Evolutionary conservation across 1,284 basidiomycete species (phyloP).

Genomic region (Leucoagaricus sp.): DNA sequence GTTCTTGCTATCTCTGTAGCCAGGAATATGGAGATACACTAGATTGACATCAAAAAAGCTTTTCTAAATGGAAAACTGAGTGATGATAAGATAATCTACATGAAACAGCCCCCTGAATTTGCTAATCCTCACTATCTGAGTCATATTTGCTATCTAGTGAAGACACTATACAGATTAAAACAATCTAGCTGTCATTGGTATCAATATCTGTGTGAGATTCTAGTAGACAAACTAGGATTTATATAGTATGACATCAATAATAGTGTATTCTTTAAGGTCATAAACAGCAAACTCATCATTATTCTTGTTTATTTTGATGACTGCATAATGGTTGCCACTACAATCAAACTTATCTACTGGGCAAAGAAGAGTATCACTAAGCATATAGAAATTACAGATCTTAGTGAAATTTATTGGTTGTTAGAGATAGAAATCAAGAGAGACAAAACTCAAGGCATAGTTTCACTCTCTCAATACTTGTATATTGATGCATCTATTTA

Average conservation of each 20-base stretch:
- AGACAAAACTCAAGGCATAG: neutral
- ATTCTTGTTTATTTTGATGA: conserved; percentile 9
- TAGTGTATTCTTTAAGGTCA: neutral
- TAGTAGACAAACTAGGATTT: neutral
- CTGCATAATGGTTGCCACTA: conserved; percentile 1
- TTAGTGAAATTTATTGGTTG: conserved; percentile 4
- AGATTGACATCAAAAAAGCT: conserved; percentile 43
- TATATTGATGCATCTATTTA: conserved; percentile 23
- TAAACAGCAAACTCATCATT: neutral
- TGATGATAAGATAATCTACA: conserved; percentile 29
- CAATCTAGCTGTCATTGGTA: conserved; percentile 23
- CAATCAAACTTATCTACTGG: neutral
- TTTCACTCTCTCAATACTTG: conserved; percentile 18
- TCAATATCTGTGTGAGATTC: conserved; percentile 10
- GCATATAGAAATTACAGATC: conserved; percentile 6
- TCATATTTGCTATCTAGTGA: conserved; percentile 18
- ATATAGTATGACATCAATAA: neutral
- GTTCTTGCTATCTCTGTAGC: conserved; percentile 38
- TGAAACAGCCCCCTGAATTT: conserved; percentile 31
- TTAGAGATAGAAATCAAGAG: conserved; percentile 6
- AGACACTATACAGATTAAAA: conserved; percentile 23
- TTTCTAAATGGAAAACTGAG: conserved; percentile 39
- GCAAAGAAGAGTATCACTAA: neutral
- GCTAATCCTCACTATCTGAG: conserved; percentile 6
- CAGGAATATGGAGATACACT: conserved; percentile 30